Evolutionary conservation across 2,329 filamentous ascomycete species (phyloP).

Genomic region (Leptosphaerulina australis): DNA sequence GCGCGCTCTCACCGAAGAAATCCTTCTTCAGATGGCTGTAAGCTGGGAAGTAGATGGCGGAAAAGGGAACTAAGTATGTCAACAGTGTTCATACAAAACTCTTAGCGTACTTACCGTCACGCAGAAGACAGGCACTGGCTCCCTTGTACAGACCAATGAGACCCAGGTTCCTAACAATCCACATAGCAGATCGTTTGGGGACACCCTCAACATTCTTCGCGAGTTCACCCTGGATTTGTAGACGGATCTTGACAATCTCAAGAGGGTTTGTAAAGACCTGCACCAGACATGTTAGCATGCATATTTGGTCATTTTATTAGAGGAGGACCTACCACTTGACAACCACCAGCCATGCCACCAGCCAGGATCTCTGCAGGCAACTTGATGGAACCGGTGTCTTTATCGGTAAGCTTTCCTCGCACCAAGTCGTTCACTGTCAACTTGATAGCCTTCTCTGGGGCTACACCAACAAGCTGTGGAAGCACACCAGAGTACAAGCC

Average conservation of each 20-base stretch:
- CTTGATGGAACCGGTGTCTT: constrained; percentile 74
- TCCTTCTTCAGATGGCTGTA: constrained; percentile 95
- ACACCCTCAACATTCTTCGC: constrained; percentile 83
- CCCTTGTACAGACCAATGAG: constrained; percentile 96
- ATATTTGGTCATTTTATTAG: background rate
- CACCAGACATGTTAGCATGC: constrained; percentile 14
- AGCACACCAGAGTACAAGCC: constrained; percentile 94
- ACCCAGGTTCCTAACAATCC: constrained; percentile 96
- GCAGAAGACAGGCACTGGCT: constrained; percentile 88
- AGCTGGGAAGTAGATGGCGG: constrained; percentile 97
- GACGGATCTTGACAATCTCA: constrained; percentile 98
- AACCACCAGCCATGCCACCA: constrained; percentile 87
- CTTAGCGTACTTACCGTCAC: constrained; percentile 63
- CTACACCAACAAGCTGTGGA: constrained; percentile 94
- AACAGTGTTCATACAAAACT: background rate
- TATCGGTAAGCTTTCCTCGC: constrained; percentile 74
- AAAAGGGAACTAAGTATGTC: constrained; percentile 75
- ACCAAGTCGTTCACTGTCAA: constrained; percentile 97
- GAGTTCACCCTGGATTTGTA: constrained; percentile 96
- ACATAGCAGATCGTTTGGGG: constrained; percentile 90
- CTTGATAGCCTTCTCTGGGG: constrained; percentile 99
- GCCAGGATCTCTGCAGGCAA: constrained; percentile 77
- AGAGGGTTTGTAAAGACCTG: constrained; percentile 96
- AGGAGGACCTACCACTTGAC: constrained; percentile 79
- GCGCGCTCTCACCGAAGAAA: constrained; percentile 85